Evolutionary conservation across 441 rosid genomes (phyloP).

Genomic region (Brassica hybrid): DNA sequence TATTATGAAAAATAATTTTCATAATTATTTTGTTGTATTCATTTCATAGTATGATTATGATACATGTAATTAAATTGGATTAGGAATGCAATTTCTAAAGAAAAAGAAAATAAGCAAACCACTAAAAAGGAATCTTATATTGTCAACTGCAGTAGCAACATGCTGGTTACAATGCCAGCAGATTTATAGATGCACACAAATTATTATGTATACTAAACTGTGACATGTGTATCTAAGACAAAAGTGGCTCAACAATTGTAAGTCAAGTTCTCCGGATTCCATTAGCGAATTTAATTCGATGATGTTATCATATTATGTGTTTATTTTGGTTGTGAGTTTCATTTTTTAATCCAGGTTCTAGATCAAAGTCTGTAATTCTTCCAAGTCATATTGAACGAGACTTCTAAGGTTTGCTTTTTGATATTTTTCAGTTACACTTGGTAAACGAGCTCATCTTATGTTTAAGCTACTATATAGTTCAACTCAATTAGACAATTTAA

Average conservation of each 20-base stretch:
- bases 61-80: neutral
- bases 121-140: neutral
- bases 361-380: neutral
- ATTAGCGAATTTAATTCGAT: neutral
- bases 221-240: constrained; percentile 25
- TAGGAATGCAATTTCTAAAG: neutral
- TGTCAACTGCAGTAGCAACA: constrained; percentile 14
- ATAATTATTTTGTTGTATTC: neutral
- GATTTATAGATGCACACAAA: constrained; percentile 26
- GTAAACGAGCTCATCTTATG: neutral
- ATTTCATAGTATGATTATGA: neutral
- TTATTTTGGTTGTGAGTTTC: neutral
- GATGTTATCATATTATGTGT: constrained; percentile 19
- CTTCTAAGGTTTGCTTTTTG: neutral
- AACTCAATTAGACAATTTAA: neutral
- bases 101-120: neutral
- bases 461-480: neutral
- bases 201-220: constrained; percentile 2
- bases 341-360: neutral
- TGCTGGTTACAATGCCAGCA: constrained; percentile 35
- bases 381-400: neutral
- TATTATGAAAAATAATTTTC: neutral
- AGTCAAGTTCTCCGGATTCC: constrained; percentile 29
- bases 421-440: neutral
- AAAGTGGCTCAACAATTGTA: constrained; percentile 15